Percentiles rank a stretch among this genome's conserved stretches.
These are phyloP conservation scores for Stagonosporopsis cucurbitacearum DNA, from an alignment of 2,329 filamentous ascomycete genomes.

Conservation along the genomic window DNA sequence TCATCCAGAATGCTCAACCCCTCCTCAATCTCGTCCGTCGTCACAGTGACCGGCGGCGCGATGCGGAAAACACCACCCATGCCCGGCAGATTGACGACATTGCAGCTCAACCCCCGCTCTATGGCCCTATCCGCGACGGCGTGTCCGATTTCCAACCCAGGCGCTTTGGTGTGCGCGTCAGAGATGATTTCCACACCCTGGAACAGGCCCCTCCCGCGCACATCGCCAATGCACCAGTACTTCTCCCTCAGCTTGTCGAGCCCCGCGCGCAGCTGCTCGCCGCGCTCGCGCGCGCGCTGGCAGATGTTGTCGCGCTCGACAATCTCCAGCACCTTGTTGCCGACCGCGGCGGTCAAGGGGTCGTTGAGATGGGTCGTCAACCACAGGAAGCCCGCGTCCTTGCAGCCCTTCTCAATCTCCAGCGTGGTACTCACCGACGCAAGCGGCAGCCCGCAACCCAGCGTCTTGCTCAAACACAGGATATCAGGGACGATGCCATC, in stretches of 20 bases:
- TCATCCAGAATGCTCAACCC: constrained; percentile 64
- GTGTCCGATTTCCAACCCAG: constrained; percentile 31
- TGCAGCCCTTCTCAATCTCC: constrained; percentile 25
- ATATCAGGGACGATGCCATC: constrained; percentile 52
- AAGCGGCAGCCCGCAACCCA: constrained; percentile 39
- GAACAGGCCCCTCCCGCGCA: constrained; percentile 39
- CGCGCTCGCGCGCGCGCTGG: constrained; percentile 20
- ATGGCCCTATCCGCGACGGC: constrained; percentile 29
- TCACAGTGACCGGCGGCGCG: constrained; percentile 66
- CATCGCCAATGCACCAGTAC: constrained; percentile 42
- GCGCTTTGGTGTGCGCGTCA: constrained; percentile 29
- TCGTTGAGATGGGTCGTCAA: constrained; percentile 43
- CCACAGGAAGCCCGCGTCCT: constrained; percentile 34
- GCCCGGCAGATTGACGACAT: constrained; percentile 34
- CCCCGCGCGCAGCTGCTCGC: constrained; percentile 28
- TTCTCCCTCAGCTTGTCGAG: constrained; percentile 26
- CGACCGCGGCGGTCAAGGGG: constrained; percentile 37
- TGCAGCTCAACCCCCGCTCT: constrained; percentile 33
- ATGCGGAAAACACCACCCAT: constrained; percentile 62
- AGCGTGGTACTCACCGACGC: constrained; percentile 35
- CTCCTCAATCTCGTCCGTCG: constrained; percentile 49
- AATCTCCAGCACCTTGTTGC: constrained; percentile 40
- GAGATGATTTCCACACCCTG: constrained; percentile 40
- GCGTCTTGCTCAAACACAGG: constrained; percentile 36
- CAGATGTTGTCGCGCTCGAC: constrained; percentile 36